Evolutionary conservation across 1,284 basidiomycete species (phyloP).

Genomic region (Tilletia horrida): DNA sequence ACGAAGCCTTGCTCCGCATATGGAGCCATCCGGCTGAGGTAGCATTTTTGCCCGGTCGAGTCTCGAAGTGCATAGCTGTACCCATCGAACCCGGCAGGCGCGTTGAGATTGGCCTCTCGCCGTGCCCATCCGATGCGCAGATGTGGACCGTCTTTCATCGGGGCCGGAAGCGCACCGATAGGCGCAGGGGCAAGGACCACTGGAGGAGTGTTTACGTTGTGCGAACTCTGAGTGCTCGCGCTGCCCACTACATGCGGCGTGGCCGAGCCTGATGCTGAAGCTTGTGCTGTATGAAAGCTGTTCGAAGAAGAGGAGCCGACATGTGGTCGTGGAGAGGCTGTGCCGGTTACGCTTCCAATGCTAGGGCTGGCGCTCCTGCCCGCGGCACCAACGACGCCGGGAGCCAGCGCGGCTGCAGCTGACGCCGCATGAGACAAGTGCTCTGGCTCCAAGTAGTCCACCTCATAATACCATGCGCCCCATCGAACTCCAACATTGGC

Average conservation of each 20-base stretch:
- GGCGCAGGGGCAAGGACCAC: conserved; percentile 11
- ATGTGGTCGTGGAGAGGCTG: conserved; percentile 9
- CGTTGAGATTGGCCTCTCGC: conserved; percentile 85
- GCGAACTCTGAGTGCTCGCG: background rate
- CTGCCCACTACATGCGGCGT: background rate
- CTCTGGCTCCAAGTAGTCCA: conserved; percentile 67
- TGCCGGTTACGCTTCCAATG: conserved; percentile 14
- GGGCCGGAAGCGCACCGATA: conserved; percentile 24
- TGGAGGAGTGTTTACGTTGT: background rate
- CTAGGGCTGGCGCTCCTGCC: conserved; percentile 37
- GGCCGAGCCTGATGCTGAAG: background rate
- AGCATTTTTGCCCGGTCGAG: conserved; percentile 84
- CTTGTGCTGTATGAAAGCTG: background rate
- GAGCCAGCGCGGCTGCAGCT: conserved; percentile 37
- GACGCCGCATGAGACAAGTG: conserved; percentile 56
- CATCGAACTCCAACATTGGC: conserved; percentile 83
- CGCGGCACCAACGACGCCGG: conserved; percentile 24
- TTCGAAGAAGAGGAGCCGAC: background rate
- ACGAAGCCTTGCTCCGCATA: conserved; percentile 65
- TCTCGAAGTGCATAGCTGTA: conserved; percentile 90
- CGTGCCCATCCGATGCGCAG: conserved; percentile 87
- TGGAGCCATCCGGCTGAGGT: conserved; percentile 72
- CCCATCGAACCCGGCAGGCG: conserved; percentile 85
- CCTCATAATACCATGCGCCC: conserved; percentile 93
- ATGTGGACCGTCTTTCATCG: conserved; percentile 65